Conservation (phyloP, 768 basidiomycete genomes). For the Pleurotus platypus region DNA sequence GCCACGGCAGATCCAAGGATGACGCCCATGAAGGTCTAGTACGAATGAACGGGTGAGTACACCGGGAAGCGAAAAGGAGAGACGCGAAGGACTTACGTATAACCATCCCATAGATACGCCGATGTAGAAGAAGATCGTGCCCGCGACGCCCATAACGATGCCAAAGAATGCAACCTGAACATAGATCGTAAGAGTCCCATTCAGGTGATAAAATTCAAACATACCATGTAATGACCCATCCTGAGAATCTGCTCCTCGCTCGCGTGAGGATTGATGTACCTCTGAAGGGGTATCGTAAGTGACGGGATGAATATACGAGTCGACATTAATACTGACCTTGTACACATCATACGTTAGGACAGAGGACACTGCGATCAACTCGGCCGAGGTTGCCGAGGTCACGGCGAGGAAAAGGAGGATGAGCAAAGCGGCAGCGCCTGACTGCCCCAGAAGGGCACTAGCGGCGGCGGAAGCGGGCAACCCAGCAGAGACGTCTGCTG, state of each 20-base stretch:
- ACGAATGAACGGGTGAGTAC: not conserved
- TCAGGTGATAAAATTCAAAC: conserved; percentile 8
- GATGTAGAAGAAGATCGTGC: conserved; percentile 84
- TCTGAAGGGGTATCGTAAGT: conserved; percentile 27
- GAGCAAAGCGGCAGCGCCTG: conserved; percentile 76
- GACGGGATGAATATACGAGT: not conserved
- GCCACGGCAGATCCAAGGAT: conserved; percentile 83
- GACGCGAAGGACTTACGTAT: conserved; percentile 53
- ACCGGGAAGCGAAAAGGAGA: not conserved
- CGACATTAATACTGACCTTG: conserved; percentile 40
- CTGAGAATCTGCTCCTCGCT: conserved; percentile 69
- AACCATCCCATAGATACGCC: conserved; percentile 94
- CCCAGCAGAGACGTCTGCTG: conserved; percentile 81
- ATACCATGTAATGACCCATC: conserved; percentile 65
- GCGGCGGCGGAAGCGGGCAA: conserved; percentile 84
- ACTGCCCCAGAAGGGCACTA: conserved; percentile 72
- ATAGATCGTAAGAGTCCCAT: not conserved
- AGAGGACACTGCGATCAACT: conserved; percentile 87
- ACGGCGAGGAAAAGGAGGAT: conserved; percentile 85
- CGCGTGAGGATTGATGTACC: conserved; percentile 79
- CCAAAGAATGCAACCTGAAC: conserved; percentile 64
- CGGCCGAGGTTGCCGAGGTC: conserved; percentile 81
- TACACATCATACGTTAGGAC: conserved; percentile 85
- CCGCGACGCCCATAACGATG: conserved; percentile 77
- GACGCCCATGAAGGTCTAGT: conserved; percentile 83